Percentiles rank a stretch among this genome's conserved stretches.
phyloP scores from a whole-genome alignment of 495 filamentous ascomycete species.

The Chaetomidium leptoderma region DNA sequence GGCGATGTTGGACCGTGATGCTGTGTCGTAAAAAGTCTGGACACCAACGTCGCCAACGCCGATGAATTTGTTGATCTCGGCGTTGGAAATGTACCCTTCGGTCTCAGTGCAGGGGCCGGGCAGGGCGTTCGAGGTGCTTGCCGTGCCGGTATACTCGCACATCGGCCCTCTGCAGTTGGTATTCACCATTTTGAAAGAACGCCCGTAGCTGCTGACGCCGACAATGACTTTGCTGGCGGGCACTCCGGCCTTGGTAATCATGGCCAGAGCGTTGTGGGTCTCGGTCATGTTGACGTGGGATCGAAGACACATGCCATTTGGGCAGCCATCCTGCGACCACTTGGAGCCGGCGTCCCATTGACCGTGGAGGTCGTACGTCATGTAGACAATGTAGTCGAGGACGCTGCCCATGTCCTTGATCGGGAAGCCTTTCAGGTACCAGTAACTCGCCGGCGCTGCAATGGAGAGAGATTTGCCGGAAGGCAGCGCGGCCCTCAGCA shows the following conservation, averaged over 20 bases:
- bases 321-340: neutral
- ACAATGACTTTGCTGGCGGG: conserved; percentile 38
- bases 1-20: conserved; percentile 37
- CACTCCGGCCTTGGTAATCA: conserved; percentile 51
- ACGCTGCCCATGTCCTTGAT: no score
- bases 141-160: conserved; percentile 18
- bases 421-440: no score
- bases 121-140: conserved; percentile 9
- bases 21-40: conserved; percentile 8
- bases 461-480: conserved; percentile 23
- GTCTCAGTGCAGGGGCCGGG: conserved; percentile 40
- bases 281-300: conserved; percentile 46
- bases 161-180: conserved; percentile 6
- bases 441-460: conserved; percentile 20
- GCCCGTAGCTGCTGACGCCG: conserved; percentile 39
- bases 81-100: conserved; percentile 34
- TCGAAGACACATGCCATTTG: conserved; percentile 37
- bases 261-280: conserved; percentile 36
- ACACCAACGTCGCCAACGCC: neutral
- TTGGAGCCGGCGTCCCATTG: conserved; percentile 20
- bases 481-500: conserved; percentile 18
- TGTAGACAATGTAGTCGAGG: conserved; percentile 42
- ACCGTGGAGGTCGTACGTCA: conserved; percentile 33
- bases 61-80: conserved; percentile 33
- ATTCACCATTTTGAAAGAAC: conserved; percentile 32